These are phyloP conservation scores for Giardia muris DNA, from an alignment of 208 protist species.

Conservation along the genomic window DNA sequence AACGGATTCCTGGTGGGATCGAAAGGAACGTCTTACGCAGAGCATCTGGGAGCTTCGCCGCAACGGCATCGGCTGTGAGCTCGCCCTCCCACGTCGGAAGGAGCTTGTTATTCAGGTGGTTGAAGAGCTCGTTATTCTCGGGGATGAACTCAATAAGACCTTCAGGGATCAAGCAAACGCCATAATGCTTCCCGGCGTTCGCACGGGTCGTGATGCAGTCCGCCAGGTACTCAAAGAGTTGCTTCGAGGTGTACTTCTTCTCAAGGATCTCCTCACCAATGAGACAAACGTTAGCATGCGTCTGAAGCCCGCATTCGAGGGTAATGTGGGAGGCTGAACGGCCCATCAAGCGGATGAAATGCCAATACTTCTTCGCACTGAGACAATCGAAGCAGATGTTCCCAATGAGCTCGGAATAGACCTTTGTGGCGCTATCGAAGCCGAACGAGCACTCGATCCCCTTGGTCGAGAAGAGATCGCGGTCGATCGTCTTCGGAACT, in stretches of 20 bases:
- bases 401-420: conserved; percentile 50
- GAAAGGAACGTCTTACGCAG: conserved; percentile 31
- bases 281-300: conserved; percentile 47
- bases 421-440: conserved; percentile 35
- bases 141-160: conserved; percentile 55
- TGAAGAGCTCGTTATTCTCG: conserved; percentile 39
- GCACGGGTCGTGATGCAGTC: conserved; percentile 42
- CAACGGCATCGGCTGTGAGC: not conserved
- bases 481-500: conserved; percentile 57
- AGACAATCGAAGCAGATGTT: conserved; percentile 47
- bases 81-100: not conserved
- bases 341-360: conserved; percentile 55
- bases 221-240: conserved; percentile 43
- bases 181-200: conserved; percentile 47
- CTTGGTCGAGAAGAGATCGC: conserved; percentile 46
- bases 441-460: conserved; percentile 51
- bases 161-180: conserved; percentile 52
- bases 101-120: conserved; percentile 46
- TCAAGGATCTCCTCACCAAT: conserved; percentile 48
- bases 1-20: conserved; percentile 38
- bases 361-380: conserved; percentile 50
- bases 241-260: conserved; percentile 42
- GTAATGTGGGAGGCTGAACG: conserved; percentile 53
- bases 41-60: not conserved
- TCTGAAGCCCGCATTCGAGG: conserved; percentile 50